Evolutionary conservation across 1,139 yeast species (phyloP).

Genomic region (Saccharomyces hybrid): DNA sequence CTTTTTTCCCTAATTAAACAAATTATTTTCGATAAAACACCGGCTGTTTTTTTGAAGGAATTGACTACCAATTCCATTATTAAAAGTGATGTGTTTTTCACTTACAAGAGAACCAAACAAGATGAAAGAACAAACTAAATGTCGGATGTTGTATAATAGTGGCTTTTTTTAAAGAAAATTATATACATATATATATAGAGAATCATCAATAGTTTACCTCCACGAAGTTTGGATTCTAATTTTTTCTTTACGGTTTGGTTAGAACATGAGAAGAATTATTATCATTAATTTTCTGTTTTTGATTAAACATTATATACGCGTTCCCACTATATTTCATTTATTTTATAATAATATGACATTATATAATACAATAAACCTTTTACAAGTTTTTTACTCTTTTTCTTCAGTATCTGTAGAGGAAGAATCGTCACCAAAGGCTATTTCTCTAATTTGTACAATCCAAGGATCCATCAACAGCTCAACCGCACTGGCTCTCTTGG

Average conservation of each 20-base stretch:
- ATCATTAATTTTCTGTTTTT: not conserved
- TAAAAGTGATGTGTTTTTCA: slow-evolving; percentile 25
- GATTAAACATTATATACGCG: not conserved
- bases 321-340: not conserved
- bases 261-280: not conserved
- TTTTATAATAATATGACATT: not conserved
- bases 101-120: slow-evolving; percentile 28
- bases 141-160: too few species aligned
- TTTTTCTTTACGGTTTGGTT: too few species aligned
- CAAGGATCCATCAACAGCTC: slow-evolving; percentile 87
- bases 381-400: not conserved
- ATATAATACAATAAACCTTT: not conserved
- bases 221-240: too few species aligned
- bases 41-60: slow-evolving; percentile 4
- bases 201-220: not conserved
- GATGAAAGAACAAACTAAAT: not conserved
- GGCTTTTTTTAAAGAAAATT: too few species aligned
- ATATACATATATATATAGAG: not conserved
- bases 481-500: slow-evolving; percentile 70
- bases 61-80: slow-evolving; percentile 19
- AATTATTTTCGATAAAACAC: slow-evolving; percentile 4
- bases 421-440: slow-evolving; percentile 44
- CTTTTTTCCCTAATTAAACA: slow-evolving; percentile 12
- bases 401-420: not conserved
- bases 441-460: slow-evolving; percentile 65